Evolutionary conservation across 83 land plant genomes (phyloP).

Genomic region (Picea abies): DNA sequence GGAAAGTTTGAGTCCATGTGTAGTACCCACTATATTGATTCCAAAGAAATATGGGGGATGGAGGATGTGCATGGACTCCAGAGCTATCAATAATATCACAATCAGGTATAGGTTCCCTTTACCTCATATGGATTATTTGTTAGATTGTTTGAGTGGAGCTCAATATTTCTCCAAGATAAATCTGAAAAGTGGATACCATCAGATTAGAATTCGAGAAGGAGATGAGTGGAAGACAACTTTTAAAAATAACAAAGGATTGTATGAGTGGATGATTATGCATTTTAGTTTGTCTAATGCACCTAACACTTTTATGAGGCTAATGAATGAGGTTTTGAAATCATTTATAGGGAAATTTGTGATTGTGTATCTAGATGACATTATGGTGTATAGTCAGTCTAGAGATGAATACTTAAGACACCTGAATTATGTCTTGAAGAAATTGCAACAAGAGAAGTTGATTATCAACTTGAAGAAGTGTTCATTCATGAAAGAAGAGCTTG

Average conservation of each 20-base stretch:
- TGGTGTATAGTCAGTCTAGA: neutral
- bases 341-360: neutral
- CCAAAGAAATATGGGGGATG: neutral
- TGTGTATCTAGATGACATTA: neutral
- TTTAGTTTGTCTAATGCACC: neutral
- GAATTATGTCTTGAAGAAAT: neutral
- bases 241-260: neutral
- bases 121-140: no score
- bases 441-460: neutral
- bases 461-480: neutral
- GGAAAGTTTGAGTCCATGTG: neutral
- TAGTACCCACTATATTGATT: no score
- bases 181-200: constrained; percentile 1
- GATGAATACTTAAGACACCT: neutral
- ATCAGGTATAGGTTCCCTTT: no score
- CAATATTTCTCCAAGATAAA: neutral
- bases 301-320: neutral
- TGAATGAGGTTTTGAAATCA: no score
- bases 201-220: no score
- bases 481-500: neutral
- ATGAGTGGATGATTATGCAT: neutral
- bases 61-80: neutral
- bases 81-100: no score
- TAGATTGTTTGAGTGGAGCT: neutral
- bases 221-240: no score